Percentiles rank a stretch among this genome's conserved stretches.
These are phyloP conservation scores for Nakazawaea ishiwadae DNA, from an alignment of 805 yeast species.

Conservation along the genomic window DNA sequence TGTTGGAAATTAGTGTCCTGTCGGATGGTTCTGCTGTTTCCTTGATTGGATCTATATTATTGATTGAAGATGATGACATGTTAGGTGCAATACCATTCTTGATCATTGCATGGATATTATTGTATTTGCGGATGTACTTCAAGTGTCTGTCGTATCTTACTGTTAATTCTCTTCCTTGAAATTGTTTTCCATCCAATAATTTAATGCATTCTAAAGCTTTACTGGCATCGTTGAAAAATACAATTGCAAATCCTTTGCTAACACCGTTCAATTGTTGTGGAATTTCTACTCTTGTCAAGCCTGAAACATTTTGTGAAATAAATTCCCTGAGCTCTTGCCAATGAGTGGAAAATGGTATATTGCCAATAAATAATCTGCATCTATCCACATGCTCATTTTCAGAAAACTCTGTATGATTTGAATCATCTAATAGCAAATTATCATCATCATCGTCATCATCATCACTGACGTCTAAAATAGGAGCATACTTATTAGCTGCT, in stretches of 20 bases:
- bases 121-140: constrained; percentile 23
- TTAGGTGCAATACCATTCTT: constrained; percentile 1
- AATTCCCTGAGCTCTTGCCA: constrained; percentile 30
- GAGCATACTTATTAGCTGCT: constrained; percentile 11
- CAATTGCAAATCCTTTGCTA: constrained; percentile 63
- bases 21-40: too few relatives aligned
- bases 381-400: constrained; percentile 33
- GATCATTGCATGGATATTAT: constrained; percentile 7
- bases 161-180: constrained; percentile 55
- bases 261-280: constrained; percentile 38
- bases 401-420: constrained; percentile 16
- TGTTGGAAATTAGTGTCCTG: too few relatives aligned
- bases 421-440: constrained; percentile 14
- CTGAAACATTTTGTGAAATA: constrained; percentile 26
- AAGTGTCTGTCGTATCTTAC: constrained; percentile 59
- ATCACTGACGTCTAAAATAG: constrained; percentile 17
- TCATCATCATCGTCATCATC: constrained; percentile 18
- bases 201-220: constrained; percentile 47
- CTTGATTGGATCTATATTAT: constrained; percentile 3
- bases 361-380: constrained; percentile 47
- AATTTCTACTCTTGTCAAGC: constrained; percentile 33
- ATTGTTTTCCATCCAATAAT: constrained; percentile 44
- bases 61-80: neutral
- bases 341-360: constrained; percentile 44
- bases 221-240: constrained; percentile 39